phyloP scores from a whole-genome alignment of 23 red algal genomes.

The Agarophyton chilense region DNA sequence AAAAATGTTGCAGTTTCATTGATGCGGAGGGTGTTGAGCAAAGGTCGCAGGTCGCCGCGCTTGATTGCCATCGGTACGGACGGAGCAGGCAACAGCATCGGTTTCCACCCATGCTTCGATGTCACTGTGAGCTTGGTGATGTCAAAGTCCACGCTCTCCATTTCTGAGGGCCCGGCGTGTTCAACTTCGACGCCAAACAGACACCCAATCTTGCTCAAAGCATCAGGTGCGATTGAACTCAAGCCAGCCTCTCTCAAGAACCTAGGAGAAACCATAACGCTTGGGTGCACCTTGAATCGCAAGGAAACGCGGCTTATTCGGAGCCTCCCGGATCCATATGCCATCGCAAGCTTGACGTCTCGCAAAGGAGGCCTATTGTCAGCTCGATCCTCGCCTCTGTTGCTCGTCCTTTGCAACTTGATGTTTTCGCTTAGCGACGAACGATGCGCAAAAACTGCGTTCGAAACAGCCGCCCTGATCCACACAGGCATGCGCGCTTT shows the following conservation, averaged over 20 bases:
- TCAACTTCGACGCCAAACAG: constrained; percentile 70
- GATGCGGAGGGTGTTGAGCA: constrained; percentile 18
- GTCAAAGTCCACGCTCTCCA: constrained; percentile 45
- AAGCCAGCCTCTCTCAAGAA: constrained; percentile 44
- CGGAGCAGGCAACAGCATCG: constrained; percentile 23
- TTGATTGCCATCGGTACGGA: constrained; percentile 1
- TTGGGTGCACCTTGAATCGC: constrained; percentile 53
- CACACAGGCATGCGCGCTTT: constrained; percentile 2
- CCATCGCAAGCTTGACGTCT: constrained; percentile 25
- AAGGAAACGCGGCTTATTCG: constrained; percentile 41
- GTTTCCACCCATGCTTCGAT: constrained; percentile 49
- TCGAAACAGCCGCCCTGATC: constrained; percentile 55
- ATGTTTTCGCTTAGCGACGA: constrained; percentile 16
- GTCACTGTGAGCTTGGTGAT: constrained; percentile 52
- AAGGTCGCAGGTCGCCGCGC: constrained; percentile 14
- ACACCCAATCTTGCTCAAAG: constrained; percentile 5
- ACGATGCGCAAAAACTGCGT: constrained; percentile 30
- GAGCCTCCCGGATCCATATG: constrained; percentile 24
- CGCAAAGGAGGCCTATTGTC: constrained; percentile 2
- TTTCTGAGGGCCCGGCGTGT: constrained; percentile 40
- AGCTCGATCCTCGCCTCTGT: neutral
- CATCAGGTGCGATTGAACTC: neutral
- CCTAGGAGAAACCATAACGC: constrained; percentile 54
- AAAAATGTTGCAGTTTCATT: constrained; percentile 76
- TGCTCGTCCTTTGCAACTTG: constrained; percentile 26